phyloP scores from a whole-genome alignment of 495 filamentous ascomycete species.

The Opeltia flavorubescens region DNA sequence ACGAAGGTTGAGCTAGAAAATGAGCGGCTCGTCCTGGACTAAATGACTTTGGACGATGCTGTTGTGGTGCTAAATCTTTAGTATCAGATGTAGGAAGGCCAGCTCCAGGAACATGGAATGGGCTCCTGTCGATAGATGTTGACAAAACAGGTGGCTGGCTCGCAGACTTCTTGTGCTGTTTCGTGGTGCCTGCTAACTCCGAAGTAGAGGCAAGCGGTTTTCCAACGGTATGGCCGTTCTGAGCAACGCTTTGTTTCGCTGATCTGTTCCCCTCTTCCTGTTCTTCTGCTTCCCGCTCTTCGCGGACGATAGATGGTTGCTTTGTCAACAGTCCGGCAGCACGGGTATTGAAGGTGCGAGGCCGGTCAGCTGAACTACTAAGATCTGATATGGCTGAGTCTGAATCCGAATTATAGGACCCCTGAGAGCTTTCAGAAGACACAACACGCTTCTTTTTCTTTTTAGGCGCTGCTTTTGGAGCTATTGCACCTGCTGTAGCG shows the following conservation, averaged over 20 bases:
- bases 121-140: conserved; percentile 2
- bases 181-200: conserved; percentile 1
- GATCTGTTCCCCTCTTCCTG: conserved; percentile 16
- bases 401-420: conserved; percentile 17
- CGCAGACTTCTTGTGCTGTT: conserved; percentile 11
- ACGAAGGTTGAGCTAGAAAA: conserved; percentile 47
- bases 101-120: neutral
- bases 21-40: conserved; percentile 58
- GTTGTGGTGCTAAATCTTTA: neutral
- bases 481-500: conserved; percentile 5
- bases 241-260: neutral
- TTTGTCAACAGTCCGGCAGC: conserved; percentile 24
- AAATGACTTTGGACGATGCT: conserved; percentile 29
- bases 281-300: conserved; percentile 42
- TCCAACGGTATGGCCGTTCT: neutral
- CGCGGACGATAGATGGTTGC: conserved; percentile 47
- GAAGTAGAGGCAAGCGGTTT: neutral
- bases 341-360: conserved; percentile 13
- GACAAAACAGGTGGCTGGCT: conserved; percentile 15
- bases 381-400: conserved; percentile 18
- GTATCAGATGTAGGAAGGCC: neutral
- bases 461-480: conserved; percentile 6
- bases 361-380: conserved; percentile 13
- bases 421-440: neutral
- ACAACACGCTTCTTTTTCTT: conserved; percentile 18